Percentiles rank a stretch among this genome's conserved stretches.
phyloP scores from a whole-genome alignment of 495 filamentous ascomycete species.

The Xylaria cubensis region DNA sequence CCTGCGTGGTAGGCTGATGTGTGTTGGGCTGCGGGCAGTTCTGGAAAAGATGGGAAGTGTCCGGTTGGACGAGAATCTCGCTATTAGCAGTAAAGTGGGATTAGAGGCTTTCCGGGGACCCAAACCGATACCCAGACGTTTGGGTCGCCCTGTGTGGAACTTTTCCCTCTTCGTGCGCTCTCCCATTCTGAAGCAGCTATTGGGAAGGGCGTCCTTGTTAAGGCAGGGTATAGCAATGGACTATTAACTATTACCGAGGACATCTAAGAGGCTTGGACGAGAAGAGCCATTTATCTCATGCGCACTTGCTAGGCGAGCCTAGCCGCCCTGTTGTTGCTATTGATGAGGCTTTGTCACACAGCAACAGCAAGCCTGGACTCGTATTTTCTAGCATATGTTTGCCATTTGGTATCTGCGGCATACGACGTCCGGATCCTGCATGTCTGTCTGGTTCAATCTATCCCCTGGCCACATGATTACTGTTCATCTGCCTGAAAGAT shows the following conservation, averaged over 20 bases:
- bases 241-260: neutral
- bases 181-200: neutral
- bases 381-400: conserved; percentile 7
- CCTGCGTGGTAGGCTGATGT: neutral
- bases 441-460: neutral
- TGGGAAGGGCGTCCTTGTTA: conserved; percentile 15
- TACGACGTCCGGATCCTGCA: neutral
- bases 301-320: conserved; percentile 20
- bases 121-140: conserved; percentile 16
- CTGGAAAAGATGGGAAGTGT: conserved; percentile 16
- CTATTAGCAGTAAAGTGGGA: conserved; percentile 11
- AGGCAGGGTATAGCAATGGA: conserved; percentile 10
- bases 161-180: neutral
- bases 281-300: conserved; percentile 13
- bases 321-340: conserved; percentile 11
- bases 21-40: conserved; percentile 18
- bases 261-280: conserved; percentile 12
- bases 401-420: neutral
- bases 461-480: neutral
- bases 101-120: conserved; percentile 9
- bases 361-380: neutral
- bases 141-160: conserved; percentile 19
- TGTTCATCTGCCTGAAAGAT: conserved; percentile 1
- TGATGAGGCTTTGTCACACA: conserved; percentile 20
- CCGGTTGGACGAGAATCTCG: conserved; percentile 22